Conservation (phyloP, 768 basidiomycete species). For the Trametes gibbosa region DNA sequence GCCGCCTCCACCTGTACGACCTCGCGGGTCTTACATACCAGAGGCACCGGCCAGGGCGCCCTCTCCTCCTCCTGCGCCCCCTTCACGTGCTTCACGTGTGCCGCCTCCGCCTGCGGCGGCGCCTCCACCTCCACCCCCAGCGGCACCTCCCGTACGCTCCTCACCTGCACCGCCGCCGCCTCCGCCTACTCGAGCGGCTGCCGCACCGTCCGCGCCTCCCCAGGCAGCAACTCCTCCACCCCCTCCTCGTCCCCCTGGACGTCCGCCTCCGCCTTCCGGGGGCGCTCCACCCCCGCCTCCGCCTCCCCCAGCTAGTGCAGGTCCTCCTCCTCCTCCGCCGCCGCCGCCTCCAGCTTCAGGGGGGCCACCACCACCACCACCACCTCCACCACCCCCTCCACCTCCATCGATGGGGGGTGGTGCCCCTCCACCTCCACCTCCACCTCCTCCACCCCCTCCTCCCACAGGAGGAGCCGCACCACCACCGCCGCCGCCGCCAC, state of each 20-base stretch:
- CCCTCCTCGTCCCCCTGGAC: slow-evolving; percentile 35
- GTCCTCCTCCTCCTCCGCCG: slow-evolving; percentile 30
- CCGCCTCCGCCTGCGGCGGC: slow-evolving; percentile 34
- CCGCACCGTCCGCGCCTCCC: slow-evolving; percentile 32
- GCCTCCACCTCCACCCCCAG: slow-evolving; percentile 28
- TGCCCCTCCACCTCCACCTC: slow-evolving; percentile 42
- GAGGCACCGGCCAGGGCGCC: slow-evolving; percentile 34
- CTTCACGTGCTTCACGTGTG: slow-evolving; percentile 35
- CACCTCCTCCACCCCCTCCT: slow-evolving; percentile 30
- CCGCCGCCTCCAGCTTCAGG: slow-evolving; percentile 28
- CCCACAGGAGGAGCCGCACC: slow-evolving; percentile 33
- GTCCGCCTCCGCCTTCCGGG: slow-evolving; percentile 26
- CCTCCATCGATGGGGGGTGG: slow-evolving; percentile 24
- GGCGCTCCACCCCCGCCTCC: slow-evolving; percentile 34
- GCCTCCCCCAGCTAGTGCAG: slow-evolving; percentile 27
- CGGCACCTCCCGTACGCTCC: slow-evolving; percentile 26
- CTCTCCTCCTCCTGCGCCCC: slow-evolving; percentile 50
- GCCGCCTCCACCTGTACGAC: slow-evolving; percentile 40
- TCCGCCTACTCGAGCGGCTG: slow-evolving; percentile 26
- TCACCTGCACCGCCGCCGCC: slow-evolving; percentile 29
- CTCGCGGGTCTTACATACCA: slow-evolving; percentile 27
- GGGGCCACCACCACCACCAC: slow-evolving; percentile 33
- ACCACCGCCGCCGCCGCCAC: slow-evolving; percentile 49
- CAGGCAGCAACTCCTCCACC: slow-evolving; percentile 33
- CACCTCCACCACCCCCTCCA: slow-evolving; percentile 32